Conservation (phyloP, 2,329 filamentous ascomycete species). For the Cryphonectria nitschkei region DNA sequence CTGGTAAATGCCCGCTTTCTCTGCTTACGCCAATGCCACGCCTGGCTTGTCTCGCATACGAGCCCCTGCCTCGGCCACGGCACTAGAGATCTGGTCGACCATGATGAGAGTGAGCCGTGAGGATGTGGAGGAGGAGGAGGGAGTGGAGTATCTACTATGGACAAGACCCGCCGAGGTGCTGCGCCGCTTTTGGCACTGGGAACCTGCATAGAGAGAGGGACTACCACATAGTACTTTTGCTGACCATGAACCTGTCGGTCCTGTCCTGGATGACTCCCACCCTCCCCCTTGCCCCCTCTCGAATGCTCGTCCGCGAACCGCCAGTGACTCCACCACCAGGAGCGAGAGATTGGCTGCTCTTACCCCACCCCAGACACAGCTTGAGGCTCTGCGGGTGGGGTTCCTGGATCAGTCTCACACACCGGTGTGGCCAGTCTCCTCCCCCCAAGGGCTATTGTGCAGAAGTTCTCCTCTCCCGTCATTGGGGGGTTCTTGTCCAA, state of each 20-base stretch:
- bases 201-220: slow-evolving; percentile 8
- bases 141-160: slow-evolving; percentile 13
- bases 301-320: slow-evolving; percentile 20
- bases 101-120: slow-evolving; percentile 15
- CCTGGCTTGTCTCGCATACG: slow-evolving; percentile 23
- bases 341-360: slow-evolving; percentile 11
- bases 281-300: slow-evolving; percentile 22
- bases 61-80: slow-evolving; percentile 2
- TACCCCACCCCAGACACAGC: slow-evolving; percentile 20
- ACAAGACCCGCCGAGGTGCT: slow-evolving; percentile 15
- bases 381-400: slow-evolving; percentile 28
- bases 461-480: neutral
- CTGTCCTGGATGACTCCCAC: slow-evolving; percentile 13
- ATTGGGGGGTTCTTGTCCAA: neutral
- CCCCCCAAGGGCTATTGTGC: too few relatives aligned
- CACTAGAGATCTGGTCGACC: slow-evolving; percentile 11
- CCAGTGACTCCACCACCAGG: slow-evolving; percentile 15
- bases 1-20: slow-evolving; percentile 16
- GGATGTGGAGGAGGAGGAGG: neutral
- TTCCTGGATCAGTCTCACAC: slow-evolving; percentile 12
- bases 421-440: neutral
- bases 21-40: slow-evolving; percentile 25
- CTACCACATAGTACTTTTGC: slow-evolving; percentile 15
- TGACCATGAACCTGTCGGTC: slow-evolving; percentile 7
- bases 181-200: slow-evolving; percentile 19